These are phyloP conservation scores for Phytophthora fragariaefolia DNA, from an alignment of 352 stramenopile species.

Conservation along the genomic window DNA sequence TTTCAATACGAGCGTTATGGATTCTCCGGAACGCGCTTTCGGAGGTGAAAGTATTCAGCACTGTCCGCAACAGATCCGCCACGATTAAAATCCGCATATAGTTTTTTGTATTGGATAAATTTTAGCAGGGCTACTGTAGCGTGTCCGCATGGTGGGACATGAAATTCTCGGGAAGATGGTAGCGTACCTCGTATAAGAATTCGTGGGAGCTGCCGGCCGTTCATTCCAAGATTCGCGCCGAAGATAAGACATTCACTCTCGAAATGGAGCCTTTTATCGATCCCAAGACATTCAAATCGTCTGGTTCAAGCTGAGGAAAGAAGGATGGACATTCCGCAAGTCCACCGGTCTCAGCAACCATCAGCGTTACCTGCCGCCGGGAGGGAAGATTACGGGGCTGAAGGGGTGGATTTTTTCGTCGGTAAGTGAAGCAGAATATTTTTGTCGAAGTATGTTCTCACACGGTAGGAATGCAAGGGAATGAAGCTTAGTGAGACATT, in stretches of 20 bases:
- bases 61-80: slow-evolving; percentile 7
- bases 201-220: not conserved
- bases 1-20: slow-evolving; percentile 7
- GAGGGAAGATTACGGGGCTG: slow-evolving; percentile 12
- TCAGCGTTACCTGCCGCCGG: not conserved
- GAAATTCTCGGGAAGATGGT: not conserved
- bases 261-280: too few species aligned
- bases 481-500: too few species aligned
- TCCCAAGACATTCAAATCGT: slow-evolving; percentile 12
- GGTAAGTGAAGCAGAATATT: too few species aligned
- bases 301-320: slow-evolving; percentile 11
- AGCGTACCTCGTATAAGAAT: slow-evolving; percentile 11
- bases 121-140: slow-evolving; percentile 10
- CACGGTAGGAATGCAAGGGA: too few species aligned
- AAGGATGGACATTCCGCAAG: slow-evolving; percentile 7
- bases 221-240: slow-evolving; percentile 4
- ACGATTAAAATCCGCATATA: slow-evolving; percentile 12
- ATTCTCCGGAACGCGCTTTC: slow-evolving; percentile 14
- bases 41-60: slow-evolving; percentile 18
- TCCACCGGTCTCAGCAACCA: slow-evolving; percentile 5
- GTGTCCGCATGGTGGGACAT: slow-evolving; percentile 7
- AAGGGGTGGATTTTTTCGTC: too few species aligned
- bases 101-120: slow-evolving; percentile 19
- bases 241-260: slow-evolving; percentile 4
- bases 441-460: not conserved